These are phyloP conservation scores for Fagopyrum tataricum DNA, from an alignment of 148 eudicot species.

Conservation along the genomic window DNA sequence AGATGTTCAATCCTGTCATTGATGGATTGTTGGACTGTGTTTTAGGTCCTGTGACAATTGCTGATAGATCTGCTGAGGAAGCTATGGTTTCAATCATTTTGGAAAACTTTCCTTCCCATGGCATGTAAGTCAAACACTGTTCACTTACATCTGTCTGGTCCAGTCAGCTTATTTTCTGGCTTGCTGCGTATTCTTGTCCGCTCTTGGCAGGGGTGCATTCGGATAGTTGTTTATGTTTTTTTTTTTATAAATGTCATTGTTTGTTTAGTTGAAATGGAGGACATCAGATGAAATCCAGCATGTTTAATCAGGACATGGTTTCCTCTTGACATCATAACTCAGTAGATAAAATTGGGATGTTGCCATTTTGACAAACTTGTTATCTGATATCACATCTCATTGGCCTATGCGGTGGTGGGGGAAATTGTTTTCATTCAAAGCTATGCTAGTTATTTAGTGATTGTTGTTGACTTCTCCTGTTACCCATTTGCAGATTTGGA, in stretches of 20 bases:
- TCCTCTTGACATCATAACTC: neutral
- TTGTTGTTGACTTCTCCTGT: neutral
- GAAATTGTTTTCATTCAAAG: neutral
- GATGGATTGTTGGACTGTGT: slow-evolving; percentile 13
- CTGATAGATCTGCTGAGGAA: slow-evolving; percentile 88
- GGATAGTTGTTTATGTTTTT: neutral
- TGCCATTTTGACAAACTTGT: neutral
- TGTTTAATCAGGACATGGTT: neutral
- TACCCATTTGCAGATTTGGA: slow-evolving; percentile 60
- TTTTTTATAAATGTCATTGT: neutral
- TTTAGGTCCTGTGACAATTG: slow-evolving; percentile 93
- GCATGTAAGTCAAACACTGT: slow-evolving; percentile 51
- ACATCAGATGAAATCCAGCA: neutral
- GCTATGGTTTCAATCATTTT: slow-evolving; percentile 60
- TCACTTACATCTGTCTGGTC: neutral
- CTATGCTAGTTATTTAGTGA: neutral
- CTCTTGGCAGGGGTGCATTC: neutral
- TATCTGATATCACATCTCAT: neutral
- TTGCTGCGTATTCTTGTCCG: neutral
- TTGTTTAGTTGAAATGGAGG: neutral
- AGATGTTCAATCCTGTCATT: neutral
- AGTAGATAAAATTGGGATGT: neutral
- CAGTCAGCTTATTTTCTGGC: neutral
- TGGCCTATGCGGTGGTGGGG: neutral
- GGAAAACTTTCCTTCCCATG: slow-evolving; percentile 68